Percentiles rank a stretch among this genome's conserved stretches.
These are phyloP conservation scores for Podaxis sp. DNA, from an alignment of 768 basidiomycete genomes.

Conservation along the genomic window DNA sequence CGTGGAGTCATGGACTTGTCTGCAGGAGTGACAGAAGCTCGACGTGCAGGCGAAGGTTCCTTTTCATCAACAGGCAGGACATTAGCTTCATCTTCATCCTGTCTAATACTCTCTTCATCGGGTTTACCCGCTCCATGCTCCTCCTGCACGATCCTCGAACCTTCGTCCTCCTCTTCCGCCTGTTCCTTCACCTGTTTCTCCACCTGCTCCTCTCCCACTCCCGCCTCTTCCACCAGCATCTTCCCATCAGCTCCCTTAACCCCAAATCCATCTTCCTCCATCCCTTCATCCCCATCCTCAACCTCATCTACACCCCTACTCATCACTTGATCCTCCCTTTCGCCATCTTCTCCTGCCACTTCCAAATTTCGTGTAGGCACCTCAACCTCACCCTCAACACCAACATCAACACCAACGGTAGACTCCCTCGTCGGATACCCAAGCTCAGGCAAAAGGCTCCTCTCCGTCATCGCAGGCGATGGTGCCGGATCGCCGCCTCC, in stretches of 20 bases:
- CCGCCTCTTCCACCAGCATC: background rate
- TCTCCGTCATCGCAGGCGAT: slow-evolving; percentile 2
- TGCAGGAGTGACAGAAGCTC: background rate
- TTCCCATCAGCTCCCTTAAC: background rate
- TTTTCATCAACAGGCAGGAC: background rate
- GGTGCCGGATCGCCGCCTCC: background rate
- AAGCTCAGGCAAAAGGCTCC: slow-evolving; percentile 6
- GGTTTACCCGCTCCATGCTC: background rate
- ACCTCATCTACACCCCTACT: background rate
- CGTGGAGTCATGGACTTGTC: background rate
- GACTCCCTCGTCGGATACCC: slow-evolving; percentile 9
- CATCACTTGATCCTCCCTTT: background rate
- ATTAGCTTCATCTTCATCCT: background rate
- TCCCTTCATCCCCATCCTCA: background rate
- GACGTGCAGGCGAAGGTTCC: background rate
- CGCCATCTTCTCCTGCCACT: background rate
- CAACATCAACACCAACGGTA: background rate
- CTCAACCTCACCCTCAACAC: background rate
- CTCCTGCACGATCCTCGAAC: background rate
- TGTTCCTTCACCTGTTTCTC: background rate
- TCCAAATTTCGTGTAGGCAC: background rate
- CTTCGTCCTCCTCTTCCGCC: background rate
- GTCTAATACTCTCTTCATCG: background rate
- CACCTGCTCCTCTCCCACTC: background rate
- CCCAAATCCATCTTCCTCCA: background rate